These are phyloP conservation scores for Silene vulgaris DNA, from an alignment of 179 eudicot species.

Conservation along the genomic window DNA sequence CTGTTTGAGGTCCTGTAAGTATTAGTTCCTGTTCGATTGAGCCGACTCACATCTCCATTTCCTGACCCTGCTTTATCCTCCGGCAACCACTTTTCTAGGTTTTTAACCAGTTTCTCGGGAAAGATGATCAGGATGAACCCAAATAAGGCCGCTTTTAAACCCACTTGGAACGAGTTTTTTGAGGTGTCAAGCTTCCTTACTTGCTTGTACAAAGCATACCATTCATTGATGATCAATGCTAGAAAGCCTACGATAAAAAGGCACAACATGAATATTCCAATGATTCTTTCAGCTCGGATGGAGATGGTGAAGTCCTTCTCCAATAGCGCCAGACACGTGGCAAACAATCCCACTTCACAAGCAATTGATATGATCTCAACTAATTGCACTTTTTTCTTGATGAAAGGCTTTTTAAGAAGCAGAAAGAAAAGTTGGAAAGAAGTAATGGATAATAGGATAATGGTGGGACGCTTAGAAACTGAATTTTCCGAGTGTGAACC, in stretches of 20 bases:
- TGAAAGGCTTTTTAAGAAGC: constrained; percentile 82
- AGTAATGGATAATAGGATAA: constrained; percentile 52
- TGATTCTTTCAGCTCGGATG: constrained; percentile 28
- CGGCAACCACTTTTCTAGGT: constrained; percentile 32
- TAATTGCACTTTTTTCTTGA: constrained; percentile 77
- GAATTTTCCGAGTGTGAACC: constrained; percentile 45
- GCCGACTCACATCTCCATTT: constrained; percentile 23
- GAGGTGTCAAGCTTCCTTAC: constrained; percentile 50
- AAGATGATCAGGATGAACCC: constrained; percentile 50
- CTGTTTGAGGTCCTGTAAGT: constrained; percentile 37
- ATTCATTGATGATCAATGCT: constrained; percentile 55
- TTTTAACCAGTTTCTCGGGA: constrained; percentile 43
- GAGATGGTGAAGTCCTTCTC: constrained; percentile 39
- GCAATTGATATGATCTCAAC: constrained; percentile 72
- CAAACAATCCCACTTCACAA: constrained; percentile 56
- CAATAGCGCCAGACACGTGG: constrained; percentile 37
- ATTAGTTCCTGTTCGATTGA: constrained; percentile 19
- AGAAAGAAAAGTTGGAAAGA: constrained; percentile 84
- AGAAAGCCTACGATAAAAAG: constrained; percentile 52
- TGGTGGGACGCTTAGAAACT: constrained; percentile 43
- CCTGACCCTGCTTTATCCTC: constrained; percentile 24
- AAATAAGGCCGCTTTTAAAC: constrained; percentile 43
- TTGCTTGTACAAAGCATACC: constrained; percentile 70
- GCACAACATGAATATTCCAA: constrained; percentile 55
- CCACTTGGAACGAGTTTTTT: constrained; percentile 38